Evolutionary conservation across 1,139 yeast genomes (phyloP).

Genomic region (Candida sp.): DNA sequence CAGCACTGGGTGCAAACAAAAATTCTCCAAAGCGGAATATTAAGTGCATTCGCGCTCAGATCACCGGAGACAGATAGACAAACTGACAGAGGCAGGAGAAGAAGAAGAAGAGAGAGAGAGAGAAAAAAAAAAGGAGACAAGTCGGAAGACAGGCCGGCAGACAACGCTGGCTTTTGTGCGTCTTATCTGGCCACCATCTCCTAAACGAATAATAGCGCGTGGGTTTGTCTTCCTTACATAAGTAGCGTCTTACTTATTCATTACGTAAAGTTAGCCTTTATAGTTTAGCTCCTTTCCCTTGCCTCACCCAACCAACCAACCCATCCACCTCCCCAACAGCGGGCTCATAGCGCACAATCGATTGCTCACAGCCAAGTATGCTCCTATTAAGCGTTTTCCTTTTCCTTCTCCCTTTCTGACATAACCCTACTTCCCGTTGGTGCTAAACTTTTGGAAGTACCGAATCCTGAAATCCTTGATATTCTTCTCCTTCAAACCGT

Average conservation of each 20-base stretch:
- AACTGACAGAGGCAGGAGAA: too few species aligned
- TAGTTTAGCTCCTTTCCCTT: not conserved
- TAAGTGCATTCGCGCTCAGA: not conserved
- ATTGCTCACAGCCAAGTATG: not conserved
- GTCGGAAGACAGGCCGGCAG: too few species aligned
- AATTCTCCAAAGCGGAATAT: not conserved
- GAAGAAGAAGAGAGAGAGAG: too few species aligned
- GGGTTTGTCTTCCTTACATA: not conserved
- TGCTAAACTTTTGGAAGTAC: conserved; percentile 73
- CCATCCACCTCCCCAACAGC: too few species aligned
- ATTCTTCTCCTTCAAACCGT: conserved; percentile 43
- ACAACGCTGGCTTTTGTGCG: not conserved
- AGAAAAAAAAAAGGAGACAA: not conserved
- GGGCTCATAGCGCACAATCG: not conserved
- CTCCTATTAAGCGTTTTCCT: not conserved
- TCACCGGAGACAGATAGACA: not conserved
- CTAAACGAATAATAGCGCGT: not conserved
- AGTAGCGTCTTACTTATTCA: not conserved
- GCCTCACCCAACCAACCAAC: too few species aligned
- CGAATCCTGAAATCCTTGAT: conserved; percentile 75
- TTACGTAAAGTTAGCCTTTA: not conserved
- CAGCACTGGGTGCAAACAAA: not conserved
- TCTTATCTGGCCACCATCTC: not conserved
- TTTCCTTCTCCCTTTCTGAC: not conserved
- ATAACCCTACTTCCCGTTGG: conserved; percentile 22